A percentile compares a stretch with the other conserved stretches of the same genome.
Conservation (phyloP, 1,284 basidiomycete genomes). For the Austropuccinia psidii region DNA sequence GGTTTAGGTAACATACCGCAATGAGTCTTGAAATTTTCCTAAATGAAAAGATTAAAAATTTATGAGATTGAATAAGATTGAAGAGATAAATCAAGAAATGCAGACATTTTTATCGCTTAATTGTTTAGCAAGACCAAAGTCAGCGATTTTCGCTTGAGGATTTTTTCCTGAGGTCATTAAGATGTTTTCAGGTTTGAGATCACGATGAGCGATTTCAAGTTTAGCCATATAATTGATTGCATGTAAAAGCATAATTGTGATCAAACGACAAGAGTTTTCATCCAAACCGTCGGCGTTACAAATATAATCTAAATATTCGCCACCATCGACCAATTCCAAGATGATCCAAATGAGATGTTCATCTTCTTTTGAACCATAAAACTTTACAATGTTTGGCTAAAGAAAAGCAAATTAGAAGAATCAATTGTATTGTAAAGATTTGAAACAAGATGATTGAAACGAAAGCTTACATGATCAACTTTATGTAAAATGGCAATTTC, state of each 20-base stretch:
- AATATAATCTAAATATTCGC: background rate
- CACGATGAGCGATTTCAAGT: background rate
- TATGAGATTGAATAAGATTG: background rate
- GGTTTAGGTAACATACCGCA: background rate
- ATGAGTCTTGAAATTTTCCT: background rate
- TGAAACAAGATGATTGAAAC: too few species aligned
- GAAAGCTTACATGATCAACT: background rate
- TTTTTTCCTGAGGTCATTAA: background rate
- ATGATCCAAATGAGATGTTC: background rate
- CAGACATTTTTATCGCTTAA: background rate
- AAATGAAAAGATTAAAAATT: background rate
- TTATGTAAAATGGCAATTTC: background rate
- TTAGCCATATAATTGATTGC: background rate
- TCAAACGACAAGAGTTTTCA: background rate
- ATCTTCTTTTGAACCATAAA: background rate
- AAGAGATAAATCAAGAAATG: background rate
- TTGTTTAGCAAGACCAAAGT: conserved; percentile 1
- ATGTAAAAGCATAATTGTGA: background rate
- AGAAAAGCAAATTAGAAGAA: background rate
- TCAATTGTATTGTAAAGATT: background rate
- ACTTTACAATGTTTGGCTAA: background rate
- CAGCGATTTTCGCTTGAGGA: background rate
- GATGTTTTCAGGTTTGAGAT: background rate
- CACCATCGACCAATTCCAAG: background rate
- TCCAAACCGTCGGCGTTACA: background rate